Evolutionary conservation across 192 early-diverging fungal genomes (phyloP).

Genomic region (Backusella westeae): DNA sequence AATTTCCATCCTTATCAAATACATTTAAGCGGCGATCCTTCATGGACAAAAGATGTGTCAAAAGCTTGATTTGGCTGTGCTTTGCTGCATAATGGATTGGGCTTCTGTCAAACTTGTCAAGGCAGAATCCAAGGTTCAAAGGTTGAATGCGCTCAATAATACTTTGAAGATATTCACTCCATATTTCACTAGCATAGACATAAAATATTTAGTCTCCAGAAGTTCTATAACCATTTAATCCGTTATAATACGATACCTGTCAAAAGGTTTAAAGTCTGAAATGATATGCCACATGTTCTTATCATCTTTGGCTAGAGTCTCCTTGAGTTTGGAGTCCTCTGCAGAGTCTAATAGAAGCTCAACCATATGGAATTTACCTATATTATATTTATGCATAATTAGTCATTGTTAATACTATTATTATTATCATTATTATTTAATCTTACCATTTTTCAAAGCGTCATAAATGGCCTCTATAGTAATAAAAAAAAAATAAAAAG

Average conservation of each 20-base stretch:
- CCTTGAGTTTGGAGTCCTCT: not conserved
- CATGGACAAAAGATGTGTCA: conserved; percentile 26
- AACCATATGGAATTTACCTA: conserved; percentile 51
- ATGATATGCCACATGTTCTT: conserved; percentile 45
- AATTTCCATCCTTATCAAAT: conserved; percentile 34
- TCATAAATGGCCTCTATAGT: conserved; percentile 33
- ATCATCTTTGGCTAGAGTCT: not conserved
- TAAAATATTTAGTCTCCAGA: not conserved
- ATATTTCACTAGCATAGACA: conserved; percentile 14
- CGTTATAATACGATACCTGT: conserved; percentile 1
- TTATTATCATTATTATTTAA: not conserved
- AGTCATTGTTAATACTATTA: not conserved
- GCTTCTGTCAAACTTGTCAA: conserved; percentile 31
- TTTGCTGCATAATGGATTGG: conserved; percentile 54
- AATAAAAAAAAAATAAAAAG: not conserved
- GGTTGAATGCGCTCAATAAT: conserved; percentile 21
- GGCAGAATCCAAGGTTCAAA: conserved; percentile 8
- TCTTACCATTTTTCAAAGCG: conserved; percentile 34
- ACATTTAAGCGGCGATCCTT: not conserved
- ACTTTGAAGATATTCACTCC: conserved; percentile 44
- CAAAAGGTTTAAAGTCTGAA: conserved; percentile 37
- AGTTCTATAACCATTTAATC: not conserved
- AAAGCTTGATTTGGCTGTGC: conserved; percentile 27
- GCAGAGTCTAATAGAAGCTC: conserved; percentile 33
- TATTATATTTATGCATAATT: not conserved